A percentile compares a stretch with the other conserved stretches of the same genome.
Conservation (phyloP, 495 filamentous ascomycete genomes). For the Aspergillus indologenus region DNA sequence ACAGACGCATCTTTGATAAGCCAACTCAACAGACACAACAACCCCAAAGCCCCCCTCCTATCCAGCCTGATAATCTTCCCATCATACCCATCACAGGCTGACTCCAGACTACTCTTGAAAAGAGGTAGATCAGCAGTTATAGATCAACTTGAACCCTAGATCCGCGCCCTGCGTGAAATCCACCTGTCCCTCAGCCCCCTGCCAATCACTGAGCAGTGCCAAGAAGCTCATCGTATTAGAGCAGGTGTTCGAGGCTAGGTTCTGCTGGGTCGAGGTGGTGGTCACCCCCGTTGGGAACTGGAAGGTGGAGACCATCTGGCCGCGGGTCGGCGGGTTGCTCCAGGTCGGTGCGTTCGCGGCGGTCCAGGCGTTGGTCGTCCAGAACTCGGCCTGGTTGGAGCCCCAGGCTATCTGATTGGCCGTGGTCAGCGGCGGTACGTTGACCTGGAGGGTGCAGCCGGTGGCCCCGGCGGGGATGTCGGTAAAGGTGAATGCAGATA, state of each 20-base stretch:
- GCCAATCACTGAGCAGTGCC: conserved; percentile 14
- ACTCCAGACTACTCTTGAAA: no score
- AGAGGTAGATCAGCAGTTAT: conserved; percentile 15
- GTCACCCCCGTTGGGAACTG: conserved; percentile 12
- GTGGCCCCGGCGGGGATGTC: conserved; percentile 18
- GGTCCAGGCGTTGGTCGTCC: conserved; percentile 14
- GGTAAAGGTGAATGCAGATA: conserved; percentile 19
- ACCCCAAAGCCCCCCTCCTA: no score
- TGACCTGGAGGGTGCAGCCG: conserved; percentile 19
- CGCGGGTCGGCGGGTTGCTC: conserved; percentile 13
- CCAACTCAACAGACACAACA: no score
- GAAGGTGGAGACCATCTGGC: conserved; percentile 9
- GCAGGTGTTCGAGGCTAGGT: conserved; percentile 14
- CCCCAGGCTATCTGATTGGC: conserved; percentile 17
- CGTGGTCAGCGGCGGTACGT: conserved; percentile 10
- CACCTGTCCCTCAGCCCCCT: conserved; percentile 13
- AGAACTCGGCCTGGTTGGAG: conserved; percentile 16
- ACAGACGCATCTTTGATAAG: no score
- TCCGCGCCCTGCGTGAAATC: conserved; percentile 10
- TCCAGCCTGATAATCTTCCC: not conserved
- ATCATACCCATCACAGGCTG: no score
- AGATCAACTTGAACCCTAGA: conserved; percentile 19
- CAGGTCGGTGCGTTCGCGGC: conserved; percentile 11
- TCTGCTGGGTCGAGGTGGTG: not conserved
- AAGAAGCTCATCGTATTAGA: conserved; percentile 18